Evolutionary conservation across 495 filamentous ascomycete genomes (phyloP).

Genomic region (Xylaria nigripes): DNA sequence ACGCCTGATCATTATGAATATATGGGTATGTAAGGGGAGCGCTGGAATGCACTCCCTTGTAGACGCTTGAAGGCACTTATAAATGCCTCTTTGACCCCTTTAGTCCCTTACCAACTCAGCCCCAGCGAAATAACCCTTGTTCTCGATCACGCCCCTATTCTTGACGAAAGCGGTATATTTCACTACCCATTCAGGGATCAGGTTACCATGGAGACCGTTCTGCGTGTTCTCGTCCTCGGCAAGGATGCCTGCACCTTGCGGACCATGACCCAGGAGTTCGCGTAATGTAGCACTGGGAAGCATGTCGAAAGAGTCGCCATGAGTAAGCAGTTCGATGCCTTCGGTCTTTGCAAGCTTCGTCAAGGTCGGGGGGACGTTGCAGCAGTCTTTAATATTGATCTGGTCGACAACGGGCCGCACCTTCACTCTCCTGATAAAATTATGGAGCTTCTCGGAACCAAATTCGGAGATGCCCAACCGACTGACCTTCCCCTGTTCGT

Average conservation of each 20-base stretch:
- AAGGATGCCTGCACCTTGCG: constrained; percentile 59
- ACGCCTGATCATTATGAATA: constrained; percentile 2
- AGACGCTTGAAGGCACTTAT: background rate
- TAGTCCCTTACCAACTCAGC: constrained; percentile 50
- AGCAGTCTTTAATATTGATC: constrained; percentile 96
- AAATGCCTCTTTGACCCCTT: background rate
- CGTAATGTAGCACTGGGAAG: constrained; percentile 74
- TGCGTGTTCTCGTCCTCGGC: constrained; percentile 37
- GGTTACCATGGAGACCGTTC: constrained; percentile 59
- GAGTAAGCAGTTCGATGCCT: constrained; percentile 80
- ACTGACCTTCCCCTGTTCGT: constrained; percentile 59
- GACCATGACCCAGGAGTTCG: constrained; percentile 66
- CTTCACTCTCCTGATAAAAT: constrained; percentile 48
- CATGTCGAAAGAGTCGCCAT: constrained; percentile 90
- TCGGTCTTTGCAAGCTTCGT: constrained; percentile 76
- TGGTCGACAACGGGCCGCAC: constrained; percentile 83
- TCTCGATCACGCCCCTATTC: constrained; percentile 94
- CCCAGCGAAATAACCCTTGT: constrained; percentile 91
- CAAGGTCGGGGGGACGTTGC: constrained; percentile 85
- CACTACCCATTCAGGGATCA: constrained; percentile 86
- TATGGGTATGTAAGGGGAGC: background rate
- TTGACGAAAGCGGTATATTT: constrained; percentile 98
- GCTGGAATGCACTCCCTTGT: background rate
- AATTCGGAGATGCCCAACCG: constrained; percentile 86
- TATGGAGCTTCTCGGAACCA: constrained; percentile 65